These are phyloP conservation scores for Ustilago sp. DNA, from an alignment of 1,284 basidiomycete species.

Conservation along the genomic window DNA sequence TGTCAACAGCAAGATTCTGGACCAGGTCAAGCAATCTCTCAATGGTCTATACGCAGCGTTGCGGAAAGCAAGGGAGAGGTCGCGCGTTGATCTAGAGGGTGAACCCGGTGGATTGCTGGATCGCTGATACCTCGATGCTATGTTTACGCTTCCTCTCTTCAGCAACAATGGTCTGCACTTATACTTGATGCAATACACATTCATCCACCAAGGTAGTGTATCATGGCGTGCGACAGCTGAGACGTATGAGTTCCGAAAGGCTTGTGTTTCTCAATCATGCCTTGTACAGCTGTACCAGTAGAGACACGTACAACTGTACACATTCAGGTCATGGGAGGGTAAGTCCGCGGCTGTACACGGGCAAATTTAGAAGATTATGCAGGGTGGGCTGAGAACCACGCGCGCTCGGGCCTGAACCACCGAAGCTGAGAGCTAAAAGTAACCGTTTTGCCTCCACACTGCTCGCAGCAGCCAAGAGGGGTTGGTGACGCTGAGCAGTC, in stretches of 20 bases:
- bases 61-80: slow-evolving; percentile 58
- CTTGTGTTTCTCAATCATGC: neutral
- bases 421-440: neutral
- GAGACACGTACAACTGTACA: neutral
- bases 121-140: slow-evolving; percentile 11
- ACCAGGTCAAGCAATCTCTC: slow-evolving; percentile 55
- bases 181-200: neutral
- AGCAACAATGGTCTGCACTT: neutral
- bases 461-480: neutral
- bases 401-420: slow-evolving; percentile 9
- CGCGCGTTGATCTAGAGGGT: slow-evolving; percentile 26
- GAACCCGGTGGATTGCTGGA: slow-evolving; percentile 32
- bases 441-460: neutral
- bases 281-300: too few relatives aligned
- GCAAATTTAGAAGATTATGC: neutral
- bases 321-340: neutral
- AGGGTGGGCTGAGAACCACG: slow-evolving; percentile 7
- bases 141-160: neutral
- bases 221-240: neutral
- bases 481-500: neutral
- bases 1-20: slow-evolving; percentile 28
- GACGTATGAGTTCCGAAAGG: neutral
- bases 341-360: slow-evolving; percentile 1
- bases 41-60: slow-evolving; percentile 56
- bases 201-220: neutral